phyloP scores from a whole-genome alignment of 331 rosid species.

The Dryas integrifolia region DNA sequence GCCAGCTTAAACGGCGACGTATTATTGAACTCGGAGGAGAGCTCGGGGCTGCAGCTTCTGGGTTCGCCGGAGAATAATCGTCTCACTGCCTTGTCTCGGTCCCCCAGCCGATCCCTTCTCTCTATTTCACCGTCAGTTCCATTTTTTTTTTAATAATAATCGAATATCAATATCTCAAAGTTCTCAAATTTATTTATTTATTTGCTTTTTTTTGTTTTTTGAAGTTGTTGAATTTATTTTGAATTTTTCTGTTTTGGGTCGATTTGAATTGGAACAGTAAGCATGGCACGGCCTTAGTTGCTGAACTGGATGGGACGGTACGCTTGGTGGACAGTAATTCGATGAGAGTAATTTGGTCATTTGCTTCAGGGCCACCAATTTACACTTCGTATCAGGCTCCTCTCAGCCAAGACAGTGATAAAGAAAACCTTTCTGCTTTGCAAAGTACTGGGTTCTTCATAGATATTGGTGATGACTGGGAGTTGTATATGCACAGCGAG shows the following conservation, averaged over 20 bases:
- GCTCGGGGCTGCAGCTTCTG: not conserved
- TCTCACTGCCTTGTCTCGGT: slow-evolving; percentile 21
- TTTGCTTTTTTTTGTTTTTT: not conserved
- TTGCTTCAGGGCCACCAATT: slow-evolving; percentile 57
- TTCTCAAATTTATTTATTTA: not conserved
- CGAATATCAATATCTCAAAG: too few relatives aligned
- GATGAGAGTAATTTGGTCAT: slow-evolving; percentile 55
- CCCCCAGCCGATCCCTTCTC: slow-evolving; percentile 39
- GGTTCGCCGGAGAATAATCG: not conserved
- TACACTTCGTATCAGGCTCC: slow-evolving; percentile 59
- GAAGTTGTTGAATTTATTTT: not conserved
- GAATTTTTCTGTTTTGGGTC: not conserved
- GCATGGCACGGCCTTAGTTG: slow-evolving; percentile 45
- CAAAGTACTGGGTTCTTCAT: slow-evolving; percentile 31
- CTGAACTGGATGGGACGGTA: slow-evolving; percentile 54
- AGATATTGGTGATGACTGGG: slow-evolving; percentile 82
- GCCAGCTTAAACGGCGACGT: slow-evolving; percentile 13
- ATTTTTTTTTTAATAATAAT: not conserved
- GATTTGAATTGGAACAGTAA: slow-evolving; percentile 32
- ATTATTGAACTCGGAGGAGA: slow-evolving; percentile 7
- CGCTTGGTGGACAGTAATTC: slow-evolving; percentile 49
- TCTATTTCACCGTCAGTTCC: slow-evolving; percentile 40
- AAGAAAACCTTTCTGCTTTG: slow-evolving; percentile 36
- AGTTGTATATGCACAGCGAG: slow-evolving; percentile 46
- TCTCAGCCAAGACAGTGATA: slow-evolving; percentile 20